Evolutionary conservation across 2,329 filamentous ascomycete species (phyloP).

Genomic region (Fusarium concolor): DNA sequence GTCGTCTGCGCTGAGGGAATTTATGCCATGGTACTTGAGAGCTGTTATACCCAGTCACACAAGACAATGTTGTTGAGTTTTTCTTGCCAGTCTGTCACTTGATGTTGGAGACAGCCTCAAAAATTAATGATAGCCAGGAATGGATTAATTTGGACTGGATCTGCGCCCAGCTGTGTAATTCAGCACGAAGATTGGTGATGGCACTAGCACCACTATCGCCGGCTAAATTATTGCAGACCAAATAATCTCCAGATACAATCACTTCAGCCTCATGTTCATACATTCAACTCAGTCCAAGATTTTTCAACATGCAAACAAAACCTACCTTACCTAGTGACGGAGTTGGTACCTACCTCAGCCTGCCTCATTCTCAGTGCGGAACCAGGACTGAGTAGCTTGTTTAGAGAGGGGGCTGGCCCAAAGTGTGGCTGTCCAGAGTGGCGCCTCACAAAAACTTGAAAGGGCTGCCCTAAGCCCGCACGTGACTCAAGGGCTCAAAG

Average conservation of each 20-base stretch:
- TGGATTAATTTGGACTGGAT: neutral
- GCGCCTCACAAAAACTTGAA: neutral
- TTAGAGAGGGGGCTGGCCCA: constrained; percentile 10
- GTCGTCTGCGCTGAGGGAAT: constrained; percentile 39
- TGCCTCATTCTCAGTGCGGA: neutral
- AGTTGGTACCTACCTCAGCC: no score
- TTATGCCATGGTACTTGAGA: constrained; percentile 19
- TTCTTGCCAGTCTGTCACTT: constrained; percentile 19
- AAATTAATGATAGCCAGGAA: neutral
- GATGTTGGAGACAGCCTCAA: constrained; percentile 13
- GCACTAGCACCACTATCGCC: neutral
- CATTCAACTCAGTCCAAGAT: neutral
- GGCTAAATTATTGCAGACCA: neutral
- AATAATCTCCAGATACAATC: neutral
- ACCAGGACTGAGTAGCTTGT: neutral
- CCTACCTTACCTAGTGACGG: neutral
- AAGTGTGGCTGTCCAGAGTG: constrained; percentile 1
- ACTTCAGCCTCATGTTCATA: neutral
- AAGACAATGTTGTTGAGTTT: constrained; percentile 13
- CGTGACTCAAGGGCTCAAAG: constrained; percentile 55
- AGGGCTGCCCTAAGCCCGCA: constrained; percentile 47
- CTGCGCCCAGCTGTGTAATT: neutral
- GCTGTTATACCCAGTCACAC: neutral
- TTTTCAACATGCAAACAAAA: constrained; percentile 6
- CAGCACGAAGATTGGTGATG: neutral